These are phyloP conservation scores for Hypoxylon sp. DNA, from an alignment of 2,329 filamentous ascomycete genomes.

Conservation along the genomic window DNA sequence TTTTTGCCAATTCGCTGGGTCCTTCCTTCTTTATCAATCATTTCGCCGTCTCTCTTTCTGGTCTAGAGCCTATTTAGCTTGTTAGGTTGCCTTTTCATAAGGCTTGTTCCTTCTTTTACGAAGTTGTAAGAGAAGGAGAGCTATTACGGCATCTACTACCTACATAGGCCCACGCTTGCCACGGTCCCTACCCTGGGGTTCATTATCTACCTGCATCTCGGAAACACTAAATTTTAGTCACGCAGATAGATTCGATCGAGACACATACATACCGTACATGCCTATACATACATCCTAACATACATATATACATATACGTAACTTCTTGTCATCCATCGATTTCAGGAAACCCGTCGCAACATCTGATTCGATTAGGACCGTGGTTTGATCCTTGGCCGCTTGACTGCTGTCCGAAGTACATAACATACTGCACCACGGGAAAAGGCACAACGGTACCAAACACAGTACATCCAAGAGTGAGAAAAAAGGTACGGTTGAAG, in stretches of 20 bases:
- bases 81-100: conserved; percentile 3
- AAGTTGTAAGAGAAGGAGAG: conserved; percentile 16
- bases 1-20: conserved; percentile 6
- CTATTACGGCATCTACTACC: conserved; percentile 16
- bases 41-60: not conserved
- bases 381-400: not conserved
- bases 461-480: conserved; percentile 21
- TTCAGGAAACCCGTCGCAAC: conserved; percentile 7
- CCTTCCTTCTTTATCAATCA: conserved; percentile 17
- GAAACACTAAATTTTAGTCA: conserved; percentile 37
- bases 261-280: not conserved
- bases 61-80: not conserved
- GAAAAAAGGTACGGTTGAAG: conserved; percentile 20
- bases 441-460: conserved; percentile 18
- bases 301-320: not conserved
- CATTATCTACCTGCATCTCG: conserved; percentile 30
- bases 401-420: conserved; percentile 17
- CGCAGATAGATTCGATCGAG: conserved; percentile 24
- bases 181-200: conserved; percentile 15
- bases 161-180: not conserved
- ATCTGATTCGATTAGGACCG: conserved; percentile 21
- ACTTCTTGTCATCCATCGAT: conserved; percentile 11
- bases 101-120: conserved; percentile 1
- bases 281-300: no score
- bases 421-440: conserved; percentile 12